Percentiles rank a stretch among this genome's conserved stretches.
Evolutionary conservation across 805 yeast species (phyloP).

Genomic region (Hanseniaspora nectarophila): DNA sequence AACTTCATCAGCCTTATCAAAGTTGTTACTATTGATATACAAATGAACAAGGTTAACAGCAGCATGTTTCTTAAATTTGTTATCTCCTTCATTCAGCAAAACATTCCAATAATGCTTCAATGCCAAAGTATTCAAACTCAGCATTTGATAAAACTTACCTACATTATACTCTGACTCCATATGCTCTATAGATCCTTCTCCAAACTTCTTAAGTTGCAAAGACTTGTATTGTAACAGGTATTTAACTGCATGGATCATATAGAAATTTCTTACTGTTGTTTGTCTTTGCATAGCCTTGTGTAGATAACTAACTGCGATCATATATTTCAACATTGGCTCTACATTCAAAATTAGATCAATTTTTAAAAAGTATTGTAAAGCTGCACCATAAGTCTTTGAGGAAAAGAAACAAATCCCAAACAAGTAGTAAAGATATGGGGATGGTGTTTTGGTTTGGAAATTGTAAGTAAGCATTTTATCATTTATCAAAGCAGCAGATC

Average conservation of each 20-base stretch:
- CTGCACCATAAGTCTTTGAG: constrained; percentile 70
- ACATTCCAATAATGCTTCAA: constrained; percentile 62
- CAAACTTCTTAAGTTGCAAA: constrained; percentile 31
- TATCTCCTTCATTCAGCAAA: constrained; percentile 38
- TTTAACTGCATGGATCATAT: constrained; percentile 75
- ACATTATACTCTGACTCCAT: constrained; percentile 76
- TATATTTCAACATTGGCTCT: constrained; percentile 69
- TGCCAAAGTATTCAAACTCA: constrained; percentile 69
- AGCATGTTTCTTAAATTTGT: constrained; percentile 60
- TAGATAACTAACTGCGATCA: constrained; percentile 67
- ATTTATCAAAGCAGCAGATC: constrained; percentile 65
- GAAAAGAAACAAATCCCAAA: constrained; percentile 73
- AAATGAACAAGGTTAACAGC: constrained; percentile 75
- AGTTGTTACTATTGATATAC: constrained; percentile 65
- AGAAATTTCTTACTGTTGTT: constrained; percentile 74
- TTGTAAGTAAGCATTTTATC: constrained; percentile 33
- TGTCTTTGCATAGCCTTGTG: constrained; percentile 89
- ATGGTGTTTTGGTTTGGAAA: constrained; percentile 30
- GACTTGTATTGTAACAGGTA: constrained; percentile 61
- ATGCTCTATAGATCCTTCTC: constrained; percentile 33
- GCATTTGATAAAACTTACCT: constrained; percentile 73
- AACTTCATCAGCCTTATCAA: constrained; percentile 47
- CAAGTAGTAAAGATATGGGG: constrained; percentile 61
- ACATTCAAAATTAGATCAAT: constrained; percentile 53
- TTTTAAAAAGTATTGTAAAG: constrained; percentile 63